Evolutionary conservation across 2,329 filamentous ascomycete genomes (phyloP).

Genomic region (Fusarium proliferatum): DNA sequence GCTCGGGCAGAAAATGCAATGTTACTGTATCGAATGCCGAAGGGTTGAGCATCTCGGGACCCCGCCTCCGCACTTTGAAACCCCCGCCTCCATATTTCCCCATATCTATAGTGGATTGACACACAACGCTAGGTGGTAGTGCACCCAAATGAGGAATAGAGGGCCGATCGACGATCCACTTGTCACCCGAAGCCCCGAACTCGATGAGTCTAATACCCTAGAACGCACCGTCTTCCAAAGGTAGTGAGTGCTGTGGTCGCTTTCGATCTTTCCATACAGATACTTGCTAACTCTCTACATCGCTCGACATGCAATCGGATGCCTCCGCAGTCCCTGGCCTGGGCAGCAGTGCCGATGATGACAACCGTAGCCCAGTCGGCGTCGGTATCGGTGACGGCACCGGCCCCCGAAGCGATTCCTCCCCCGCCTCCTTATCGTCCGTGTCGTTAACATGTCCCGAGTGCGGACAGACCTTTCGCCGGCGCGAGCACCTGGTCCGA

Average conservation of each 20-base stretch:
- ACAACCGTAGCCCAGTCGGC: too few species aligned
- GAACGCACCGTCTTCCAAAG: background rate
- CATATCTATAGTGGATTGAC: background rate
- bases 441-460: background rate
- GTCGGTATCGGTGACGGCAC: background rate
- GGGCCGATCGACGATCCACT: background rate
- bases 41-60: background rate
- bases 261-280: background rate
- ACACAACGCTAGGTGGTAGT: background rate
- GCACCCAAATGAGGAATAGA: background rate
- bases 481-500: background rate
- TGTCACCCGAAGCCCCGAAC: background rate
- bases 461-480: background rate
- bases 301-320: background rate
- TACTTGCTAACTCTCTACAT: background rate
- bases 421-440: background rate
- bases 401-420: background rate
- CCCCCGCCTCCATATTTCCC: background rate
- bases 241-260: background rate
- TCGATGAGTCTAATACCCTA: too few species aligned
- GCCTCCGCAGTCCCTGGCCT: background rate
- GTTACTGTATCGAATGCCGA: too few species aligned
- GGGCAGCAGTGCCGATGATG: background rate
- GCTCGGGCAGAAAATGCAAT: too few species aligned
- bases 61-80: background rate